Evolutionary conservation across 495 filamentous ascomycete genomes (phyloP).

Genomic region (Tuber aestivum): DNA sequence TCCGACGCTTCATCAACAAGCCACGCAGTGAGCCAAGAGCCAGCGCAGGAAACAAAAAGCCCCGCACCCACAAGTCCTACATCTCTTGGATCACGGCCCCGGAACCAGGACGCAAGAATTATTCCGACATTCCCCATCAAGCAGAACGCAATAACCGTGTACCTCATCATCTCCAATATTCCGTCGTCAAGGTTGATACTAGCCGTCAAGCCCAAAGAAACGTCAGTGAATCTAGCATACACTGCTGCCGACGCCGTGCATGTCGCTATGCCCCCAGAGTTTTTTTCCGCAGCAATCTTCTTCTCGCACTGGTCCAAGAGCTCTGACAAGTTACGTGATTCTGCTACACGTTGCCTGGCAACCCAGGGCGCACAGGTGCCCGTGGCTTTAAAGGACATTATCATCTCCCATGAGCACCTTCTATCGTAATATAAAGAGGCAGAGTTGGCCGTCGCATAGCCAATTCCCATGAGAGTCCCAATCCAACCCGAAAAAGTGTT

Average conservation of each 20-base stretch:
- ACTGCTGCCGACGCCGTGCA: slow-evolving; percentile 8
- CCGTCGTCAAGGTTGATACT: slow-evolving; percentile 13
- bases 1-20: slow-evolving; percentile 12
- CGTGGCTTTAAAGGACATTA: neutral
- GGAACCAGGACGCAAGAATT: slow-evolving; percentile 6
- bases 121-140: slow-evolving; percentile 9
- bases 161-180: neutral
- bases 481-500: neutral
- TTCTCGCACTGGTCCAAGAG: neutral
- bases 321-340: neutral
- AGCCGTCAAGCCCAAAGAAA: slow-evolving; percentile 18
- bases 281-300: neutral
- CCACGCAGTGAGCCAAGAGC: slow-evolving; percentile 20
- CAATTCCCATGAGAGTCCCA: neutral
- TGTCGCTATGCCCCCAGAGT: neutral
- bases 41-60: slow-evolving; percentile 7
- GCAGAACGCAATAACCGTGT: slow-evolving; percentile 2
- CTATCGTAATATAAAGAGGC: neutral
- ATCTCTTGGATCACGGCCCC: neutral
- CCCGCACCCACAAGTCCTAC: slow-evolving; percentile 7
- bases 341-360: slow-evolving; percentile 6
- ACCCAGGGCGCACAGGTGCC: slow-evolving; percentile 16
- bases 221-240: slow-evolving; percentile 14
- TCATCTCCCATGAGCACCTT: neutral
- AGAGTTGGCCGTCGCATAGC: neutral